Conservation (phyloP, 2,329 filamentous ascomycete genomes). For the Blumeriella jaapii region DNA sequence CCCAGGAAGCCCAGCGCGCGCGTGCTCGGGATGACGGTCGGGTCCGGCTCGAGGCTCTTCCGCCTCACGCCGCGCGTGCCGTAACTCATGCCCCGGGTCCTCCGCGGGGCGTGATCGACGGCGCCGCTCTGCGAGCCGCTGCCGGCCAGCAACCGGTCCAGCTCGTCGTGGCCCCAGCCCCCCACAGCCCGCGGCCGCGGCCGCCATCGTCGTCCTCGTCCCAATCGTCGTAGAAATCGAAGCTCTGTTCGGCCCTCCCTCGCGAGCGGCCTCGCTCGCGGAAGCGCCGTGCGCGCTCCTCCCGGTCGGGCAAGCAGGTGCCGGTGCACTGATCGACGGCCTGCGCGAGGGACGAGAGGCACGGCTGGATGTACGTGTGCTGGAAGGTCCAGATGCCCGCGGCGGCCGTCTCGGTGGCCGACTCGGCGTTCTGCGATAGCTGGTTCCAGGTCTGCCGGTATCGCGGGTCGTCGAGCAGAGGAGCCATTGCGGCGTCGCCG, state of each 20-base stretch:
- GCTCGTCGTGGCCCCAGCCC: conserved; percentile 71
- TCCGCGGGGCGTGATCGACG: conserved; percentile 50
- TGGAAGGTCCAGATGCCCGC: conserved; percentile 82
- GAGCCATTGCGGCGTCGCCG: conserved; percentile 25
- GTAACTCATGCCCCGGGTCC: conserved; percentile 83
- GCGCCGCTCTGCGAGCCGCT: conserved; percentile 37
- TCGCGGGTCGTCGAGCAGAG: conserved; percentile 64
- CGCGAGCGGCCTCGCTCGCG: conserved; percentile 49
- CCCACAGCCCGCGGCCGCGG: conserved; percentile 52
- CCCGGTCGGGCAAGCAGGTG: conserved; percentile 58
- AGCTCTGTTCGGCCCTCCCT: conserved; percentile 67
- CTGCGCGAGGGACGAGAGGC: conserved; percentile 53
- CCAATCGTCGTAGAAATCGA: conserved; percentile 99
- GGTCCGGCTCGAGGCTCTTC: conserved; percentile 52
- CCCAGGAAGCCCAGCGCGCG: conserved; percentile 78
- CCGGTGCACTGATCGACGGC: conserved; percentile 63
- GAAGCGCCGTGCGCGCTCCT: conserved; percentile 59
- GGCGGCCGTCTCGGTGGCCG: conserved; percentile 83
- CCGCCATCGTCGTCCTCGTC: conserved; percentile 44
- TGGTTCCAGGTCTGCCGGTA: conserved; percentile 91
- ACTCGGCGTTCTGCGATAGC: conserved; percentile 80
- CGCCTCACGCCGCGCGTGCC: conserved; percentile 50
- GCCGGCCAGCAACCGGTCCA: conserved; percentile 70
- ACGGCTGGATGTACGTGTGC: conserved; percentile 75
- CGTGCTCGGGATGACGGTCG: conserved; percentile 81